Percentiles rank a stretch among this genome's conserved stretches.
Evolutionary conservation across 2,329 filamentous ascomycete genomes (phyloP).

Genomic region (Claviceps fusiformis): DNA sequence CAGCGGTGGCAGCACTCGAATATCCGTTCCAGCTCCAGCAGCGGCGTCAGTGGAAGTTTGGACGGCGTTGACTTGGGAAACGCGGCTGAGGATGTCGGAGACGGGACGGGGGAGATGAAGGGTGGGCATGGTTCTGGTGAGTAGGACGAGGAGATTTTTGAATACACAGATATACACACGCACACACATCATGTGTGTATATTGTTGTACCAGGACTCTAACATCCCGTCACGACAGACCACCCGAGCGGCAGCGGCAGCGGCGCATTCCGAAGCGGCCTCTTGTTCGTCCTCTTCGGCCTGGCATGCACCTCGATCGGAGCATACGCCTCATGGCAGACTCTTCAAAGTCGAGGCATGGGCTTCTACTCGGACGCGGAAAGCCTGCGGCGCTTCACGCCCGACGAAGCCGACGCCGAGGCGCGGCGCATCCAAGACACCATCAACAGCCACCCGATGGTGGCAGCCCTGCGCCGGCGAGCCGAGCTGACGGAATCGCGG

Average conservation of each 20-base stretch:
- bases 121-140: background rate
- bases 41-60: too few relatives aligned
- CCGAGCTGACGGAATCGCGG: constrained; percentile 59
- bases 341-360: constrained; percentile 21
- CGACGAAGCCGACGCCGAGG: constrained; percentile 31
- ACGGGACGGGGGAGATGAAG: background rate
- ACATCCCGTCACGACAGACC: background rate
- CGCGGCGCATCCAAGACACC: constrained; percentile 51
- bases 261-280: constrained; percentile 11
- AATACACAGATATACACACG: background rate
- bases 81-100: too few relatives aligned
- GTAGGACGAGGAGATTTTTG: background rate
- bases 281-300: constrained; percentile 15
- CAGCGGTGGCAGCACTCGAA: constrained; percentile 2
- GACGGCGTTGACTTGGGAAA: too few relatives aligned
- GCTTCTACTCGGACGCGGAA: constrained; percentile 49
- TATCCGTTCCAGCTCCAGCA: too few relatives aligned
- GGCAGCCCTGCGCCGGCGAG: constrained; percentile 49
- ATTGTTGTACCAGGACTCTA: too few relatives aligned
- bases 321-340: constrained; percentile 23
- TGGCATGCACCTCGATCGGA: constrained; percentile 18
- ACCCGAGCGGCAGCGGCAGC: background rate
- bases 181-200: too few relatives aligned
- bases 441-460: constrained; percentile 68
- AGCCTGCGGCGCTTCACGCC: constrained; percentile 53